Percentiles rank a stretch among this genome's conserved stretches.
phyloP scores from a whole-genome alignment of 1,284 basidiomycete genomes.

The Cryptococcus depauperatus region DNA sequence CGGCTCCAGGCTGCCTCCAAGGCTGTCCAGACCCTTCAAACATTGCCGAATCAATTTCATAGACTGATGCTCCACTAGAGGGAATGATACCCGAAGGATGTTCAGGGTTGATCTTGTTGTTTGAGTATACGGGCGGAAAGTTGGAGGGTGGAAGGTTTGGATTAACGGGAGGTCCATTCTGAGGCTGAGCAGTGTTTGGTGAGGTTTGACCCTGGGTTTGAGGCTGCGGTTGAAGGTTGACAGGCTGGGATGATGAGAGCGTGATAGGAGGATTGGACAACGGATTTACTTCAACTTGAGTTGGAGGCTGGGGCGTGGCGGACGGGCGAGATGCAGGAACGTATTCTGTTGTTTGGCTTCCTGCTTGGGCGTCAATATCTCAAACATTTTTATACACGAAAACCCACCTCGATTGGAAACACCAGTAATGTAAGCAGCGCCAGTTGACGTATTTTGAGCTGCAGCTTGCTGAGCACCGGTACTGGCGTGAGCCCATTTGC shows the following conservation, averaged over 20 bases:
- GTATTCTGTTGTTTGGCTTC: conserved; percentile 79
- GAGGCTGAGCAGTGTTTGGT: conserved; percentile 2
- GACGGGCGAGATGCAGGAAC: conserved; percentile 64
- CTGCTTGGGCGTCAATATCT: conserved; percentile 21
- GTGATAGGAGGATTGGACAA: conserved; percentile 12
- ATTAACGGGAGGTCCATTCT: conserved; percentile 4
- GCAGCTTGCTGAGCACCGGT: conserved; percentile 25
- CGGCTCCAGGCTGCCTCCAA: conserved; percentile 87
- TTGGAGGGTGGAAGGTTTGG: conserved; percentile 26
- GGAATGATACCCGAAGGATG: conserved; percentile 52
- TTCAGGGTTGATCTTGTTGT: conserved; percentile 50
- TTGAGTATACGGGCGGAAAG: conserved; percentile 34
- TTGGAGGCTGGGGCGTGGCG: conserved; percentile 25
- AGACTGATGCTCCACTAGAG: conserved; percentile 61
- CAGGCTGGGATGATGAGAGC: conserved; percentile 1
- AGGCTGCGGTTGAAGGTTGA: conserved; percentile 5
- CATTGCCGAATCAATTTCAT: conserved; percentile 76
- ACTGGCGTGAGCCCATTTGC: conserved; percentile 42
- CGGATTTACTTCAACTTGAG: conserved; percentile 3
- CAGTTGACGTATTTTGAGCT: conserved; percentile 12
- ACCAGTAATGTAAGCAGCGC: conserved; percentile 1
- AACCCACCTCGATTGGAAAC: not conserved
- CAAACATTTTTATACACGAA: not conserved
- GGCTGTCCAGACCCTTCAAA: conserved; percentile 68
- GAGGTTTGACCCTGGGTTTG: conserved; percentile 4